Evolutionary conservation across 2,329 filamentous ascomycete species (phyloP).

Genomic region (Cryphonectria radicalis): DNA sequence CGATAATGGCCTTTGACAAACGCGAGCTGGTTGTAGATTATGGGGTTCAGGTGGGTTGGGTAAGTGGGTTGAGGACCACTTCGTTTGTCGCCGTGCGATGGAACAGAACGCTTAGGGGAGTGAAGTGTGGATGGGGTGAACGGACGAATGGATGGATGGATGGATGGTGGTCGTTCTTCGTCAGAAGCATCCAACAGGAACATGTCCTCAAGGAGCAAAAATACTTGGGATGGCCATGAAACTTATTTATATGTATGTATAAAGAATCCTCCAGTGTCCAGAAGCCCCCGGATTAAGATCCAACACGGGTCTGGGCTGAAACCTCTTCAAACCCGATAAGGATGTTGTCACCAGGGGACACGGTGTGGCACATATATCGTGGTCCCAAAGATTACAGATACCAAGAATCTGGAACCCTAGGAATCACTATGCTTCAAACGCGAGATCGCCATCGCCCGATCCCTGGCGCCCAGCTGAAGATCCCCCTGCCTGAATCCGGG

Average conservation of each 20-base stretch:
- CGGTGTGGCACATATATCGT: constrained; percentile 14
- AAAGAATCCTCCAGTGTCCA: not conserved
- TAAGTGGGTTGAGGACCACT: not conserved
- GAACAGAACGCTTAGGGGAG: not conserved
- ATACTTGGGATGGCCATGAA: constrained; percentile 13
- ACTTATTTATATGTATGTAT: not conserved
- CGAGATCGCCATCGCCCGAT: constrained; percentile 22
- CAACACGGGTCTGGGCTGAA: constrained; percentile 18
- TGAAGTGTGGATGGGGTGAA: not conserved
- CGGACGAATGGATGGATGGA: not conserved
- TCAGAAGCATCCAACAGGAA: not conserved
- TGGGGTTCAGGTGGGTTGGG: constrained; percentile 1
- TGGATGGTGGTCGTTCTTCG: not conserved
- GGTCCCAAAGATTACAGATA: constrained; percentile 12
- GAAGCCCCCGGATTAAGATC: constrained; percentile 5
- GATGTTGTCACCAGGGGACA: constrained; percentile 14
- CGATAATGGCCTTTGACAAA: not conserved
- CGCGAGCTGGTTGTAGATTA: constrained; percentile 3
- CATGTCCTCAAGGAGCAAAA: not conserved
- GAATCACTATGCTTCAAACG: constrained; percentile 20
- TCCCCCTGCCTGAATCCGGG: constrained; percentile 22
- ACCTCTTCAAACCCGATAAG: constrained; percentile 17
- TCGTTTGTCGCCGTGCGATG: not conserved
- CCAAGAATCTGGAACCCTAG: constrained; percentile 11
- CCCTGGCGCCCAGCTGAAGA: constrained; percentile 19